A percentile compares a stretch with the other conserved stretches of the same genome.
These are phyloP conservation scores for Dillenia suffruticosa DNA, from an alignment of 164 flowering plant genomes.

Conservation along the genomic window DNA sequence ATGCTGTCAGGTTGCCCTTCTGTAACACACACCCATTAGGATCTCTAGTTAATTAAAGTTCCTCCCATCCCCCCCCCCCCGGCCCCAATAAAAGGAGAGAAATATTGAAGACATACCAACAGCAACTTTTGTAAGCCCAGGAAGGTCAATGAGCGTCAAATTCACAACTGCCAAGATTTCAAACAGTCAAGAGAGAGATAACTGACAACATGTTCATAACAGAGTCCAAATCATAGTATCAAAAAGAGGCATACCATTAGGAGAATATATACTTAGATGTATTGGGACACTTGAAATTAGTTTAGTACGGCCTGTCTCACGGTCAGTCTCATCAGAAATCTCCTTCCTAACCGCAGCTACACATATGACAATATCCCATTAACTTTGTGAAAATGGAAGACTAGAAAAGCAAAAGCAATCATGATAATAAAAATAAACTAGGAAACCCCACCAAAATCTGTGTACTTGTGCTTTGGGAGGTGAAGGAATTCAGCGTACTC, in stretches of 20 bases:
- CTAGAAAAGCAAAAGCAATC: neutral
- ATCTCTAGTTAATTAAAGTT: too few species aligned
- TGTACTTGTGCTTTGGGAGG: conserved; percentile 66
- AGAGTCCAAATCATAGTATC: too few species aligned
- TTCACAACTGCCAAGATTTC: conserved; percentile 71
- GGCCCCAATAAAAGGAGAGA: neutral
- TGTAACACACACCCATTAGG: conserved; percentile 10
- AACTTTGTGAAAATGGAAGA: neutral
- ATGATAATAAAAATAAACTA: neutral
- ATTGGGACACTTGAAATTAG: conserved; percentile 82
- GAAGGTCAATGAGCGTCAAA: conserved; percentile 95
- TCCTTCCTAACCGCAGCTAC: conserved; percentile 92
- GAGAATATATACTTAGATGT: conserved; percentile 90
- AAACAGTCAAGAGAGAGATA: conserved; percentile 9
- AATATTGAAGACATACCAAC: conserved; percentile 48
- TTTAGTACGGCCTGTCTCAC: conserved; percentile 85
- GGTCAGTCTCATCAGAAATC: conserved; percentile 90
- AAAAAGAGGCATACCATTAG: conserved; percentile 52
- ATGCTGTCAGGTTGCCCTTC: conserved; percentile 80
- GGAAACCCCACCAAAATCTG: conserved; percentile 68
- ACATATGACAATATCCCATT: conserved; percentile 6
- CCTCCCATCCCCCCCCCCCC: too few species aligned
- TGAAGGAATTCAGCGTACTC: conserved; percentile 95
- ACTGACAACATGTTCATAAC: neutral
- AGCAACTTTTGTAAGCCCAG: conserved; percentile 99